These are phyloP conservation scores for Colletotrichum cuscutae DNA, from an alignment of 2,329 filamentous ascomycete species.

Conservation along the genomic window DNA sequence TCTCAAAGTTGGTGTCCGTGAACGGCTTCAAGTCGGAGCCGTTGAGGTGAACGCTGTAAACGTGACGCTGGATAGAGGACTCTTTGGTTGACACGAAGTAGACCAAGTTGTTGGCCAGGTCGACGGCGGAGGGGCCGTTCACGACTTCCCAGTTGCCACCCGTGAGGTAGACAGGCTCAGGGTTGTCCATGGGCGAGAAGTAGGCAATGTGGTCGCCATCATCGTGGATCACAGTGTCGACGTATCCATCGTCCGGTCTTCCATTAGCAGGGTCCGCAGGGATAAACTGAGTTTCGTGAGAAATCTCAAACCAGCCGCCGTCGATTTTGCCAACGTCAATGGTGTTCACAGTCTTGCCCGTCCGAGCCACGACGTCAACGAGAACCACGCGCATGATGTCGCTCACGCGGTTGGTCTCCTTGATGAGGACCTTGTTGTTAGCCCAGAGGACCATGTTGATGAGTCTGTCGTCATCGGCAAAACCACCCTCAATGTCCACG, in stretches of 20 bases:
- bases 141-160: slow-evolving; percentile 93
- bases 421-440: slow-evolving; percentile 83
- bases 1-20: slow-evolving; percentile 78
- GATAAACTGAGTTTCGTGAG: slow-evolving; percentile 85
- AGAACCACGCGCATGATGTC: slow-evolving; percentile 89
- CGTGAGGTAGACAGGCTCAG: slow-evolving; percentile 86
- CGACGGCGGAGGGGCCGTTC: slow-evolving; percentile 83
- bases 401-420: slow-evolving; percentile 94
- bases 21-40: slow-evolving; percentile 78
- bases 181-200: slow-evolving; percentile 87
- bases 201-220: slow-evolving; percentile 93
- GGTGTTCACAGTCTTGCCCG: slow-evolving; percentile 81
- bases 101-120: slow-evolving; percentile 85
- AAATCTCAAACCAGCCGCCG: slow-evolving; percentile 97
- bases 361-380: slow-evolving; percentile 79
- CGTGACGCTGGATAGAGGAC: slow-evolving; percentile 87
- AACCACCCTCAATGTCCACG: slow-evolving; percentile 81
- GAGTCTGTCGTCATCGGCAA: slow-evolving; percentile 82
- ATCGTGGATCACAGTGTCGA: slow-evolving; percentile 88
- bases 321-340: slow-evolving; percentile 87
- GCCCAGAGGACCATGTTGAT: slow-evolving; percentile 96
- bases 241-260: slow-evolving; percentile 85
- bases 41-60: slow-evolving; percentile 89
- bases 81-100: slow-evolving; percentile 92
- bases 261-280: slow-evolving; percentile 84